Percentiles rank a stretch among this genome's conserved stretches.
phyloP scores from a whole-genome alignment of 2,329 filamentous ascomycete genomes.

The Ceratocystis destructans region DNA sequence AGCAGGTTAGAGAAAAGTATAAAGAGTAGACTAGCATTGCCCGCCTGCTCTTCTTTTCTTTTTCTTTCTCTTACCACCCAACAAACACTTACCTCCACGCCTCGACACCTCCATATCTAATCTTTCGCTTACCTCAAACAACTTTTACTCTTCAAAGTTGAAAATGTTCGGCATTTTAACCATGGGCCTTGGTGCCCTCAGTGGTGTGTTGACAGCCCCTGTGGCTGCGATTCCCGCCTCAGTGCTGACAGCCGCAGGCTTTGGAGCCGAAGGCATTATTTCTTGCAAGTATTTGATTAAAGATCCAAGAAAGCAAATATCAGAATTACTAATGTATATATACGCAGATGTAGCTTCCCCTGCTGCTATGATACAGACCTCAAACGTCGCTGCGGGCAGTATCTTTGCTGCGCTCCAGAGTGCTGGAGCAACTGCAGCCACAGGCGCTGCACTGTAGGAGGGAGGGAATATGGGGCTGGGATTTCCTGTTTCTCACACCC shows the following conservation, averaged over 20 bases:
- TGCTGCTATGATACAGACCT: not conserved
- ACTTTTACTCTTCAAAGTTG: not conserved
- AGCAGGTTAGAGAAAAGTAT: not conserved
- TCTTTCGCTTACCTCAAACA: not conserved
- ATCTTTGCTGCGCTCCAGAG: constrained; percentile 14
- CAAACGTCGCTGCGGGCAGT: constrained; percentile 2
- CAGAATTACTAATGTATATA: no score
- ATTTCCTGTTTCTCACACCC: no score
- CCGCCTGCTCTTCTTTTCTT: not conserved
- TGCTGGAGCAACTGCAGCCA: constrained; percentile 1
- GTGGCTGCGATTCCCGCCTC: not conserved
- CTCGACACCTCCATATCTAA: not conserved
- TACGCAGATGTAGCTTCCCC: not conserved
- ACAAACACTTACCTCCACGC: no score
- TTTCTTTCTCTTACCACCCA: not conserved
- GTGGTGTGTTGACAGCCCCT: not conserved
- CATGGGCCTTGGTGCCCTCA: not conserved
- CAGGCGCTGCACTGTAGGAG: not conserved
- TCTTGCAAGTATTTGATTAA: no score
- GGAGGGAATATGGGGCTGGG: not conserved
- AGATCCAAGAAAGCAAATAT: not conserved
- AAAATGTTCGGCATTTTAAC: not conserved
- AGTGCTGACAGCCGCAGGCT: not conserved
- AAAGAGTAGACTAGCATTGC: not conserved
- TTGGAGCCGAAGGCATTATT: not conserved